These are phyloP conservation scores for Boletus bicolor DNA, from an alignment of 768 basidiomycete genomes.

Conservation along the genomic window DNA sequence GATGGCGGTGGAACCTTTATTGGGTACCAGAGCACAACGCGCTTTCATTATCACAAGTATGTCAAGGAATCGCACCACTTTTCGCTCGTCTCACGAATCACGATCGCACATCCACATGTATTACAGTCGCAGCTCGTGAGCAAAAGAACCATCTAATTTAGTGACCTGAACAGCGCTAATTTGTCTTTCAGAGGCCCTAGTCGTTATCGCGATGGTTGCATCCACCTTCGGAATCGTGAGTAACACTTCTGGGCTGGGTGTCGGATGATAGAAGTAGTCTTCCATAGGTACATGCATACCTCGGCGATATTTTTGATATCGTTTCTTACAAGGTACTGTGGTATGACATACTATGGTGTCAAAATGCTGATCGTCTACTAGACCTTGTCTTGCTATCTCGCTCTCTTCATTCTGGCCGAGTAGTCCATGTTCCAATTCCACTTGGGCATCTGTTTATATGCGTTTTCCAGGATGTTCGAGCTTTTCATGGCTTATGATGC, in stretches of 20 bases:
- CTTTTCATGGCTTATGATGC: conserved; percentile 80
- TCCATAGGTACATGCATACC: conserved; percentile 47
- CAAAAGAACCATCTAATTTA: conserved; percentile 14
- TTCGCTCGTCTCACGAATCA: conserved; percentile 5
- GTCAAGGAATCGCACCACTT: conserved; percentile 21
- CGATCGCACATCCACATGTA: conserved; percentile 4
- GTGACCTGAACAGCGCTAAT: conserved; percentile 1
- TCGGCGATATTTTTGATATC: conserved; percentile 16
- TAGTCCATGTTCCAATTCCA: conserved; percentile 33
- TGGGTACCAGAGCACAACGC: conserved; percentile 70
- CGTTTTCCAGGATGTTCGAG: conserved; percentile 64
- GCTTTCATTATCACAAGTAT: conserved; percentile 70
- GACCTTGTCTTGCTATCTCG: conserved; percentile 84
- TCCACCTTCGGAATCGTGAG: conserved; percentile 65
- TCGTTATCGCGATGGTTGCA: conserved; percentile 72
- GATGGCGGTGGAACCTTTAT: conserved; percentile 71
- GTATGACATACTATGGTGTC: not conserved
- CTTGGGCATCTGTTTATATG: not conserved
- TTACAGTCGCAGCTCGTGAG: conserved; percentile 58
- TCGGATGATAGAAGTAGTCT: conserved; percentile 2
- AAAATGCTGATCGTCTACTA: conserved; percentile 27
- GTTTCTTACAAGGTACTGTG: conserved; percentile 51
- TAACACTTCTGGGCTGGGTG: conserved; percentile 4
- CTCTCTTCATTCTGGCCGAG: conserved; percentile 81
- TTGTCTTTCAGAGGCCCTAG: conserved; percentile 57